Evolutionary conservation across 2,329 filamentous ascomycete genomes (phyloP), one percentile per base, ranked within the genome.

Genomic region (Gaeumannomyces tritici): DNA sequence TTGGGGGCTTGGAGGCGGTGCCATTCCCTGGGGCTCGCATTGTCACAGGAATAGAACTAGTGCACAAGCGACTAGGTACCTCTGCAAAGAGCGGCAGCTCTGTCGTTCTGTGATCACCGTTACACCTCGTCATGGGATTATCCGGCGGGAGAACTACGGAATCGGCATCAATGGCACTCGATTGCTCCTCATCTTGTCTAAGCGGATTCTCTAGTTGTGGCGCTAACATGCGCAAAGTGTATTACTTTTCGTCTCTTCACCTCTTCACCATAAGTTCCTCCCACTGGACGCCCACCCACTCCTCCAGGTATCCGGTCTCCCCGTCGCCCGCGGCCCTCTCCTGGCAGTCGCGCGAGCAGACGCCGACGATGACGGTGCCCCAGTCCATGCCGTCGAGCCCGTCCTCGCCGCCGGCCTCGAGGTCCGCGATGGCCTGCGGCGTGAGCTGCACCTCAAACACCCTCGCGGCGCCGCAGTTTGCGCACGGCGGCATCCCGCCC

Each of bases 221-320:
- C 3, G 33, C 13, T 35, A 35, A 18, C 33, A 7, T 31, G 31
- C 31, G 8, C 31, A 31, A 31, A 11, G n/a, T n/a, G n/a, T n/a
- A n/a, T n/a, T n/a, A n/a, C n/a, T n/a, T n/a, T n/a, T 35, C 31
- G 29, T 2, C 27, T 56, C 55, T 55, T 51, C 42, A 79, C 35
- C 72, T 70, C 65, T 70, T 68, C 57, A 67, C 65, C 55, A 72
- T 72, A 65, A 86, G 70, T 74, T 97, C 93, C 76, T 99, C 95
- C 95, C 93, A 99, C 75, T 99, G 95, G 66, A 98, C 95, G 8
- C 93, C 95, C n/a, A 84, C 87, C 93, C 95, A 99, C 75, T 99
- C 95, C 78, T 98, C 95, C 24, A 92, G 70, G 75, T 96, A 98
- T 1, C 88, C 90, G 0, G 87, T 83, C 70, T 86, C 81, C 0